Conservation (phyloP, 139 green algal genomes). For the Chlamydomonas schloesseri region DNA sequence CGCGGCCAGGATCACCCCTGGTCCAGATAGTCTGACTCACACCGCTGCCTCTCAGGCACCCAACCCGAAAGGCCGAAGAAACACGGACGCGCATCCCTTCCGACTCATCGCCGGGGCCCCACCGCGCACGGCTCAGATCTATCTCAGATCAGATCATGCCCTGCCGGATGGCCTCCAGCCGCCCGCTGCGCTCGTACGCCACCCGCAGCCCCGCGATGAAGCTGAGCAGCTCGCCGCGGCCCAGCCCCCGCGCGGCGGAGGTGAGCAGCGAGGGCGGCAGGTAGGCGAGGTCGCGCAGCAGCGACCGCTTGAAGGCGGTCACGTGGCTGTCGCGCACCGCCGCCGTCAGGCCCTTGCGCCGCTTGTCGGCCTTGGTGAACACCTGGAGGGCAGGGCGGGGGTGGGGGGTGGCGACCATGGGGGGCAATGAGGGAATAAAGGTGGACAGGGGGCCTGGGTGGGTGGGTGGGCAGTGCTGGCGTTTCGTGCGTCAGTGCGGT, state of each 20-base stretch:
- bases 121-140: too few relatives aligned
- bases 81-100: too few relatives aligned
- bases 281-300: conserved; percentile 61
- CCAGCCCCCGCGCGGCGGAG: conserved; percentile 50
- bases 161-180: conserved; percentile 24
- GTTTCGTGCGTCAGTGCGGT: too few relatives aligned
- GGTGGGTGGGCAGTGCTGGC: too few relatives aligned
- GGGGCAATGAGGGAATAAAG: too few relatives aligned
- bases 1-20: too few relatives aligned
- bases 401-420: too few relatives aligned
- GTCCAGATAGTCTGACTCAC: too few relatives aligned
- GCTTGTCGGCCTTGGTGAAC: conserved; percentile 78
- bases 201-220: conserved; percentile 73
- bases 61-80: too few relatives aligned
- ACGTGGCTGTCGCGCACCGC: conserved; percentile 63
- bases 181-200: conserved; percentile 37
- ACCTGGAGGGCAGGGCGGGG: neutral
- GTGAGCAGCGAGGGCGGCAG: conserved; percentile 71
- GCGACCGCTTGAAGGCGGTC: conserved; percentile 62
- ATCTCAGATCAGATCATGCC: conserved; percentile 27
- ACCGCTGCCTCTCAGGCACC: too few relatives aligned
- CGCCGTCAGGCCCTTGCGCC: conserved; percentile 67
- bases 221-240: conserved; percentile 70
- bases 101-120: too few relatives aligned
- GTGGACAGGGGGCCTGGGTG: too few relatives aligned